Percentiles rank a stretch among this genome's conserved stretches.
Evolutionary conservation across 129 eudicot genomes (phyloP).

Genomic region (Flaveria linearis): DNA sequence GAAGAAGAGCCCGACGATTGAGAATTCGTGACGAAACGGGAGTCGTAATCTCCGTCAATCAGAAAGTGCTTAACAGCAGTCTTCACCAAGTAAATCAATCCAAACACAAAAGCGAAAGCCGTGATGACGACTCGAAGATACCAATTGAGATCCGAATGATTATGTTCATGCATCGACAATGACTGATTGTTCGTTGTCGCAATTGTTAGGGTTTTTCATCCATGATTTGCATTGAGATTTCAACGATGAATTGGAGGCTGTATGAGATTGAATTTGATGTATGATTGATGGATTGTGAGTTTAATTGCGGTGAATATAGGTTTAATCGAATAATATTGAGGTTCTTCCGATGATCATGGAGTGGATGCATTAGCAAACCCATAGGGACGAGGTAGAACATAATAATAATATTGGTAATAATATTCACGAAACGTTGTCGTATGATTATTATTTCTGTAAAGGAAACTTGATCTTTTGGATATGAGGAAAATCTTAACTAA

Average conservation of each 20-base stretch:
- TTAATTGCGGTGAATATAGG: slow-evolving; percentile 11
- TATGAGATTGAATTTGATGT: slow-evolving; percentile 23
- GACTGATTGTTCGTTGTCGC: slow-evolving; percentile 4
- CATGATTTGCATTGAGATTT: slow-evolving; percentile 17
- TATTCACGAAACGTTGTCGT: neutral
- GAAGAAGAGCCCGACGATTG: slow-evolving; percentile 14
- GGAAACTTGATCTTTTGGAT: slow-evolving; percentile 2
- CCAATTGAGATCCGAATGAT: slow-evolving; percentile 55
- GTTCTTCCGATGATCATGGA: slow-evolving; percentile 18
- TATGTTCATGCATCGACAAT: slow-evolving; percentile 53
- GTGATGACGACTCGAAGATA: slow-evolving; percentile 56
- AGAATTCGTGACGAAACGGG: slow-evolving; percentile 46
- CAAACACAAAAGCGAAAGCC: slow-evolving; percentile 37
- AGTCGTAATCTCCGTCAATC: slow-evolving; percentile 56
- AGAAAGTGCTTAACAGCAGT: slow-evolving; percentile 65
- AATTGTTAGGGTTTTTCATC: slow-evolving; percentile 41
- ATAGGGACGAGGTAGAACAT: neutral
- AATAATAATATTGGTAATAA: neutral
- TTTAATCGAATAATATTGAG: neutral
- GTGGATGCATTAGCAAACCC: neutral
- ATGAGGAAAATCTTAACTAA: neutral
- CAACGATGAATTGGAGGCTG: neutral
- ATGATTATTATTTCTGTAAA: too few relatives aligned
- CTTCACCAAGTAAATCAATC: slow-evolving; percentile 53
- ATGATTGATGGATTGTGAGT: neutral